A percentile compares a stretch with the other conserved stretches of the same genome.
Conservation (phyloP, 2,329 filamentous ascomycete genomes). For the Teratosphaeria gauchensis region DNA sequence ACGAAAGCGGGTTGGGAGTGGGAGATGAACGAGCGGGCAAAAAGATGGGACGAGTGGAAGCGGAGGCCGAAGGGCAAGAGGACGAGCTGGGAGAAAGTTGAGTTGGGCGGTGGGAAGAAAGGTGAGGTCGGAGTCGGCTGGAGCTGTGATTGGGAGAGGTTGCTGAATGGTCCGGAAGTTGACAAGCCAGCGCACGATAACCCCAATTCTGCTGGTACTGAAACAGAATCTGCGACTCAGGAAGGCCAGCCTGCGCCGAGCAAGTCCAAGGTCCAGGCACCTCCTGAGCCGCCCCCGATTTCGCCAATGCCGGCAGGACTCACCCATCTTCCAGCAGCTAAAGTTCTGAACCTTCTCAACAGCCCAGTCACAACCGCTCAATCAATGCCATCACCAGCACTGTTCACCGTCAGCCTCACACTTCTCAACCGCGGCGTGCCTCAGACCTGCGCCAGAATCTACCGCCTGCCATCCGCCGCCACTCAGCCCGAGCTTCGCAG, state of each 20-base stretch:
- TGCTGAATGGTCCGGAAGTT: slow-evolving; percentile 27
- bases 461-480: slow-evolving; percentile 59
- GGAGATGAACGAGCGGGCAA: slow-evolving; percentile 49
- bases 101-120: slow-evolving; percentile 62
- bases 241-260: neutral
- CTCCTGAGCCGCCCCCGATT: neutral
- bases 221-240: neutral
- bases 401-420: slow-evolving; percentile 56
- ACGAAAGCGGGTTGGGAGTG: slow-evolving; percentile 70
- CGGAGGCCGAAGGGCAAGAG: slow-evolving; percentile 74
- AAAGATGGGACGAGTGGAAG: slow-evolving; percentile 58
- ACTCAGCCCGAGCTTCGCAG: slow-evolving; percentile 42
- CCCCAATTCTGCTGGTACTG: neutral
- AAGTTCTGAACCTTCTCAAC: slow-evolving; percentile 13
- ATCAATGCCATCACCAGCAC: slow-evolving; percentile 14
- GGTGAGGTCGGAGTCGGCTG: slow-evolving; percentile 78
- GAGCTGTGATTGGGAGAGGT: slow-evolving; percentile 69
- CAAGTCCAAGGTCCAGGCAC: neutral
- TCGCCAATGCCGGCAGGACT: neutral
- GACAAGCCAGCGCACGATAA: neutral
- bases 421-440: slow-evolving; percentile 63
- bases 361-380: slow-evolving; percentile 14
- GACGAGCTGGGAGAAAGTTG: slow-evolving; percentile 61
- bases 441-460: slow-evolving; percentile 66
- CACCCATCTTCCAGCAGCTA: neutral